Evolutionary conservation across 2,329 filamentous ascomycete species (phyloP).

Genomic region (Pestalotiopsis fici): DNA sequence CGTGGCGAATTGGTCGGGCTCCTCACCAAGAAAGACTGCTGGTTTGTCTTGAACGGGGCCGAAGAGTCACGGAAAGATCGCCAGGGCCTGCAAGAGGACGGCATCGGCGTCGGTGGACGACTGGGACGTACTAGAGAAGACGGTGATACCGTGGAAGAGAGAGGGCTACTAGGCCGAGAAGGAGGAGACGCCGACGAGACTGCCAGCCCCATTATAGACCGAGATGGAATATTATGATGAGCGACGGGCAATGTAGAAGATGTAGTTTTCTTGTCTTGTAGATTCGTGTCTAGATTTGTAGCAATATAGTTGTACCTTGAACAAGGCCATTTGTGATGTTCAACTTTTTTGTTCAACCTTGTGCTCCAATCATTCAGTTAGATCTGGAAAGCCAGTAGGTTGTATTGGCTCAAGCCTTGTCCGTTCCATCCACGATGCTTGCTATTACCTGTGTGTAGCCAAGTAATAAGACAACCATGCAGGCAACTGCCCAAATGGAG

Average conservation of each 20-base stretch:
- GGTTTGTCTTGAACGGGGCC: slow-evolving; percentile 80
- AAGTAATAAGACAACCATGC: too few species aligned
- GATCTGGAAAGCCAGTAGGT: too few species aligned
- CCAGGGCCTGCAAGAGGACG: slow-evolving; percentile 13
- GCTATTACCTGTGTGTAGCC: too few species aligned
- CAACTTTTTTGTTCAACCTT: background rate
- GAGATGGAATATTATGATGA: background rate
- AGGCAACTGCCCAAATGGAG: too few species aligned
- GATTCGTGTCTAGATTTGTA: background rate
- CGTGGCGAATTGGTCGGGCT: slow-evolving; percentile 80
- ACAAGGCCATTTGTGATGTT: background rate
- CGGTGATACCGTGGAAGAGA: slow-evolving; percentile 14
- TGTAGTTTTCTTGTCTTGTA: background rate
- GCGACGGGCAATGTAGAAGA: background rate
- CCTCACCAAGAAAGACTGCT: slow-evolving; percentile 96
- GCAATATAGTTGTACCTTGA: background rate
- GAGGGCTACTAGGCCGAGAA: slow-evolving; percentile 17
- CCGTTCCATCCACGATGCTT: too few species aligned
- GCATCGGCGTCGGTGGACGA: background rate
- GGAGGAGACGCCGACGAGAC: slow-evolving; percentile 3
- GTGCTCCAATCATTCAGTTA: background rate
- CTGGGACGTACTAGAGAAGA: background rate
- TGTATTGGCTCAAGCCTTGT: too few species aligned
- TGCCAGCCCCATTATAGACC: background rate
- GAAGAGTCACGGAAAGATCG: slow-evolving; percentile 40